phyloP scores from a whole-genome alignment of 176 grass and related monocot species.

The Dactylis glomerata region DNA sequence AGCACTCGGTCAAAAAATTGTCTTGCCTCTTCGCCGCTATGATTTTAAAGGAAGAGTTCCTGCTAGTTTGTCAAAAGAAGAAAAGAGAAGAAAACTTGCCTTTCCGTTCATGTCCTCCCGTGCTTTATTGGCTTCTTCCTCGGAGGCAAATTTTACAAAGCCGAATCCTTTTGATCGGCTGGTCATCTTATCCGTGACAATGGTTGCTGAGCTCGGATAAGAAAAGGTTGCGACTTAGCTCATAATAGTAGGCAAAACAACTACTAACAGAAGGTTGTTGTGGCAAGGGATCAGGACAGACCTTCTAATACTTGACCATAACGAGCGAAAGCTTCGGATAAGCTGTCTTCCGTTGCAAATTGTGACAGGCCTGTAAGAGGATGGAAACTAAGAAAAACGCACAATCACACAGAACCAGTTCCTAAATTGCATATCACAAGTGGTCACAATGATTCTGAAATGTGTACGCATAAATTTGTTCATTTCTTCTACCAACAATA shows the following conservation, averaged over 20 bases:
- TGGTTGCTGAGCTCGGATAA: conserved; percentile 50
- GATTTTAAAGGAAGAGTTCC: background rate
- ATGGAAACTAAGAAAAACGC: background rate
- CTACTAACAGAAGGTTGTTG: background rate
- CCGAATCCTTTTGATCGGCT: conserved; percentile 76
- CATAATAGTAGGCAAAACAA: background rate
- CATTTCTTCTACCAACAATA: background rate
- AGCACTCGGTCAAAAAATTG: background rate
- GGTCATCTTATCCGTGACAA: conserved; percentile 47
- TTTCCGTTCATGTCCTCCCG: conserved; percentile 77
- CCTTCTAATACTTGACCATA: conserved; percentile 86
- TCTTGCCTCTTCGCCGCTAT: background rate
- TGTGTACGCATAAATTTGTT: background rate
- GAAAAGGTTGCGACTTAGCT: conserved; percentile 16
- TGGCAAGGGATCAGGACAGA: conserved; percentile 14
- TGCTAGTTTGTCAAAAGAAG: background rate
- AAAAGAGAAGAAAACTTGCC: conserved; percentile 36
- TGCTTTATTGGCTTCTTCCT: conserved; percentile 42
- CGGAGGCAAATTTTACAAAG: conserved; percentile 75
- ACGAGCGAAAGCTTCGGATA: conserved; percentile 41
- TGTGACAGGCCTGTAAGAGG: conserved; percentile 40
- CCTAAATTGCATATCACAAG: background rate
- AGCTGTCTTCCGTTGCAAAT: conserved; percentile 43
- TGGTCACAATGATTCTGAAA: background rate
- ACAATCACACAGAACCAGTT: background rate